A percentile compares a stretch with the other conserved stretches of the same genome.
Conservation (phyloP, 2,329 filamentous ascomycete genomes). For the Fonsecaea multimorphosa region DNA sequence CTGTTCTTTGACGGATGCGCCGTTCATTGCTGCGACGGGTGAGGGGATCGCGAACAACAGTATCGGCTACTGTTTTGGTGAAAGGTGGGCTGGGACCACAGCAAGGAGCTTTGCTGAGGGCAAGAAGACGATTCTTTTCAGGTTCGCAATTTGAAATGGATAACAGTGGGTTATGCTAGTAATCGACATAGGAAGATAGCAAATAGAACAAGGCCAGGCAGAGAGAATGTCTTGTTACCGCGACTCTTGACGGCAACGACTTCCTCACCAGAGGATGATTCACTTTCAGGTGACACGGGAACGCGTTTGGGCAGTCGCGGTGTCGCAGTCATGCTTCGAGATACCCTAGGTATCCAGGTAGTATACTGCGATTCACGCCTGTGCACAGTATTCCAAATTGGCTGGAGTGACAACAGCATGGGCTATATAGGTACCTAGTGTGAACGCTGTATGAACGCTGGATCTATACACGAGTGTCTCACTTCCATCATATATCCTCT, state of each 20-base stretch:
- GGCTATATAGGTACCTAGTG: too few relatives aligned
- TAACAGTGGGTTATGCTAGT: neutral
- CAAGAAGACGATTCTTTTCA: neutral
- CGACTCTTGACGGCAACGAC: neutral
- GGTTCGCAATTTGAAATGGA: neutral
- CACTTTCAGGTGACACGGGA: neutral
- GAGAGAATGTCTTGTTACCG: neutral
- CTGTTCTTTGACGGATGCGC: neutral
- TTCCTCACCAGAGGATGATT: neutral
- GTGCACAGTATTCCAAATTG: neutral
- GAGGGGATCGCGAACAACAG: neutral
- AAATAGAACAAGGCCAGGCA: neutral
- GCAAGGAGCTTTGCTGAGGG: neutral
- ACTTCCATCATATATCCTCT: neutral
- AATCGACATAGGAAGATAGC: neutral
- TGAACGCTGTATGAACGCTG: too few relatives aligned
- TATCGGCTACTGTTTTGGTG: neutral
- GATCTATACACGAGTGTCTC: neutral
- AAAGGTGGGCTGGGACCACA: neutral
- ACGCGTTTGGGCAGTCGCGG: constrained; percentile 1
- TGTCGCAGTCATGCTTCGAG: neutral
- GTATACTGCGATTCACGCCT: neutral
- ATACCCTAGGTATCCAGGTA: too few relatives aligned
- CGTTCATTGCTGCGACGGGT: neutral
- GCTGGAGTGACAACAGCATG: neutral